Evolutionary conservation across 768 basidiomycete species (phyloP).

Genomic region (Mycena belliarum): DNA sequence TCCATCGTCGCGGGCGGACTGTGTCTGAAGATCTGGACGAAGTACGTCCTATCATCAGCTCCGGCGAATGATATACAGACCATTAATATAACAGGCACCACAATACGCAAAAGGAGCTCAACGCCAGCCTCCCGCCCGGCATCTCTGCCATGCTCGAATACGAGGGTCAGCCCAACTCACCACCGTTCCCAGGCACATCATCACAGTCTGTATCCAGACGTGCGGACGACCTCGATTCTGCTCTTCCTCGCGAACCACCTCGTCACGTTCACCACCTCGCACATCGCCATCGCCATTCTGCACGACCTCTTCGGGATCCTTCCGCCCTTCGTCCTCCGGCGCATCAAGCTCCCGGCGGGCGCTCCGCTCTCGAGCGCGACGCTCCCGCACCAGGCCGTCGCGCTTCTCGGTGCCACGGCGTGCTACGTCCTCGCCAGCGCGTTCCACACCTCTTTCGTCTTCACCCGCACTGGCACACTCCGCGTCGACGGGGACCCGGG

Average conservation of each 20-base stretch:
- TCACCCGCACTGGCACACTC: constrained; percentile 10
- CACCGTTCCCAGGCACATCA: not conserved
- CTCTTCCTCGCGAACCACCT: constrained; percentile 19
- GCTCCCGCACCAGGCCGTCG: constrained; percentile 11
- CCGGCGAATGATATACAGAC: not conserved
- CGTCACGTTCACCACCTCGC: constrained; percentile 6
- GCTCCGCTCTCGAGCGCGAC: constrained; percentile 14
- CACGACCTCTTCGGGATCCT: constrained; percentile 21
- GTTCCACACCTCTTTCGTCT: constrained; percentile 19
- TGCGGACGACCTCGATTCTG: constrained; percentile 16
- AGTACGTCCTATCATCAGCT: constrained; percentile 7
- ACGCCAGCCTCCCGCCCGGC: constrained; percentile 13
- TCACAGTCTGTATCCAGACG: constrained; percentile 3
- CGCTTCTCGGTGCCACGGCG: constrained; percentile 2
- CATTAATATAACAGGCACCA: constrained; percentile 10
- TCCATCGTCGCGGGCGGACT: constrained; percentile 15
- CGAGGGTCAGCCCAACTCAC: constrained; percentile 5
- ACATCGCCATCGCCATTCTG: constrained; percentile 16
- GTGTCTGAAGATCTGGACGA: constrained; percentile 22
- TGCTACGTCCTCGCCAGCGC: constrained; percentile 2
- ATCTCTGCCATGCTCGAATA: constrained; percentile 19
- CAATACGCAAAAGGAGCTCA: constrained; percentile 10
- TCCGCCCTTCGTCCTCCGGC: constrained; percentile 16
- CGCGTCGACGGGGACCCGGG: constrained; percentile 2
- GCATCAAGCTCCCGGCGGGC: not conserved